These are phyloP conservation scores for Fusarium buxicola DNA, from an alignment of 2,329 filamentous ascomycete species.

Conservation along the genomic window DNA sequence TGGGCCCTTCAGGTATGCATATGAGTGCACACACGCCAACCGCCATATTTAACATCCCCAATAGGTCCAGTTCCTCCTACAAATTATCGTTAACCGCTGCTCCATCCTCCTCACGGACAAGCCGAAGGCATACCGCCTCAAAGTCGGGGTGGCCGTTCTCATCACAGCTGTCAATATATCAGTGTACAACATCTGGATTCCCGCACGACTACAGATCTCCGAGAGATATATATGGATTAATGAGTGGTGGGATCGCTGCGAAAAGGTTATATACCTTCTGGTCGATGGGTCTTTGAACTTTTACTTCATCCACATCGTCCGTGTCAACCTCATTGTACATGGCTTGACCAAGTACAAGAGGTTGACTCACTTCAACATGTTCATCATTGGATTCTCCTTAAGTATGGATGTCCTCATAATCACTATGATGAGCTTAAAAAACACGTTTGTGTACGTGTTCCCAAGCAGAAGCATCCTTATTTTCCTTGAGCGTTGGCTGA, in stretches of 20 bases:
- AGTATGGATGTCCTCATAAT: constrained; percentile 46
- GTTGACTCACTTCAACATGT: constrained; percentile 46
- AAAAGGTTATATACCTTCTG: constrained; percentile 46
- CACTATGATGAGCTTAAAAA: constrained; percentile 45
- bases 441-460: constrained; percentile 43
- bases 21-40: not conserved
- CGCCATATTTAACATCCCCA: not conserved
- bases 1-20: constrained; percentile 44
- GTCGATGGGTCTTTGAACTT: constrained; percentile 42
- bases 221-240: constrained; percentile 43
- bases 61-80: constrained; percentile 42
- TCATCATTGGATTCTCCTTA: constrained; percentile 45
- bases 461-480: no score
- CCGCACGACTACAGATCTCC: constrained; percentile 40
- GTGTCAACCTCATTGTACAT: constrained; percentile 33
- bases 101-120: constrained; percentile 40
- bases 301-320: constrained; percentile 44
- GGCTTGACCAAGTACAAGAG: constrained; percentile 43
- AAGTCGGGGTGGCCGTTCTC: constrained; percentile 32
- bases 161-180: constrained; percentile 46
- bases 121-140: constrained; percentile 32
- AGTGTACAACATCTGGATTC: constrained; percentile 45
- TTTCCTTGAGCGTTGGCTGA: not conserved
- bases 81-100: constrained; percentile 46
- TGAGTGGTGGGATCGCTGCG: constrained; percentile 44